Percentiles rank a stretch among this genome's conserved stretches.
Evolutionary conservation across 1,284 basidiomycete genomes (phyloP).

Genomic region (Polyporus tsugae): DNA sequence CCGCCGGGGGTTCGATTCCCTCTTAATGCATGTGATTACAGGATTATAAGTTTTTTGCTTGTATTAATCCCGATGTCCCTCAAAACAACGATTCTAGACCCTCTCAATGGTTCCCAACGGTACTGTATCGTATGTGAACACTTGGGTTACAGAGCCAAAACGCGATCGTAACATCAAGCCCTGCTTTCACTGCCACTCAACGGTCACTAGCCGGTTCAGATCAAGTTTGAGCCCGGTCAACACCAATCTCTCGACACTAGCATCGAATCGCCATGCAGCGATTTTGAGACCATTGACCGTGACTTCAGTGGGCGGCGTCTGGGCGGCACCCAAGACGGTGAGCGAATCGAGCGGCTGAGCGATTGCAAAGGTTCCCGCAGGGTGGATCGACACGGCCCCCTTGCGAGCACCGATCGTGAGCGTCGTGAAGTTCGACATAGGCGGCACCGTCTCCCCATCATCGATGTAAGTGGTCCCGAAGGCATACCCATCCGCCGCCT

Average conservation of each 20-base stretch:
- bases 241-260: constrained; percentile 28
- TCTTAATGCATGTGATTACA: constrained; percentile 60
- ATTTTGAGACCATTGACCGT: constrained; percentile 21
- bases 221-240: constrained; percentile 26
- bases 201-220: constrained; percentile 21
- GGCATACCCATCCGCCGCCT: constrained; percentile 54
- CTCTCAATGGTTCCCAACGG: too few species aligned
- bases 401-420: constrained; percentile 49
- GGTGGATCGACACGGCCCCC: constrained; percentile 46
- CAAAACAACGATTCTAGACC: too few species aligned
- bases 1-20: constrained; percentile 84
- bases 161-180: too few species aligned
- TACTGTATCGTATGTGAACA: too few species aligned
- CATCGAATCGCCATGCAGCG: constrained; percentile 30
- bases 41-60: too few species aligned
- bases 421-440: constrained; percentile 55
- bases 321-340: constrained; percentile 45
- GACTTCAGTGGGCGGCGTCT: constrained; percentile 35
- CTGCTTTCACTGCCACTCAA: constrained; percentile 26
- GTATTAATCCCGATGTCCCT: too few species aligned
- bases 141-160: too few species aligned
- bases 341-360: constrained; percentile 41
- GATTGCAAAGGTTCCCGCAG: constrained; percentile 45
- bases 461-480: constrained; percentile 68
- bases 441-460: constrained; percentile 66